Percentiles rank a stretch among this genome's conserved stretches.
These are phyloP conservation scores for Sonneratia alba DNA, from an alignment of 345 rosid species.

Conservation along the genomic window DNA sequence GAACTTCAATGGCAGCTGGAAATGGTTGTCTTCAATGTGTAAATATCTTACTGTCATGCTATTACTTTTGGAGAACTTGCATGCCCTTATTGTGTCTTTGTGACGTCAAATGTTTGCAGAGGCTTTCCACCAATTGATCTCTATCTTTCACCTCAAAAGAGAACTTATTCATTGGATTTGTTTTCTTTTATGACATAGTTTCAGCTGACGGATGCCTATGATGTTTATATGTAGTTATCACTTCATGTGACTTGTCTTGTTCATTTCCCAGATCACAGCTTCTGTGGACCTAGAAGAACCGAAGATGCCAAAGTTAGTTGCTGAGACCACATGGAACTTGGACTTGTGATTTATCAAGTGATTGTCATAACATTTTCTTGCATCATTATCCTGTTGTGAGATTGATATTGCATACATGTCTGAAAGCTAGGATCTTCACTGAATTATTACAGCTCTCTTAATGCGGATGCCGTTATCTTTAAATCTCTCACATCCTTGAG, in stretches of 20 bases:
- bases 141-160: background rate
- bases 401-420: background rate
- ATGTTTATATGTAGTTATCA: background rate
- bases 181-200: background rate
- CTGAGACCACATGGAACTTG: conserved; percentile 49
- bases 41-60: background rate
- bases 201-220: background rate
- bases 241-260: background rate
- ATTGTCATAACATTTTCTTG: conserved; percentile 6
- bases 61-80: background rate
- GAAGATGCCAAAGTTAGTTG: conserved; percentile 56
- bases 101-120: no score
- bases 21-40: background rate
- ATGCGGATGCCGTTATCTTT: no score
- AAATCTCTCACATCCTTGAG: no score
- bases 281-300: conserved; percentile 55
- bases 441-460: no score
- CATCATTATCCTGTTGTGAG: conserved; percentile 2
- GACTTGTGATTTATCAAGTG: conserved; percentile 29
- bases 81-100: no score
- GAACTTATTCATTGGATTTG: background rate
- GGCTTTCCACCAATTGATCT: background rate
- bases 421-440: no score
- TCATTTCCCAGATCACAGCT: conserved; percentile 32
- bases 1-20: background rate